Percentiles rank a stretch among this genome's conserved stretches.
Evolutionary conservation across 208 protist genomes (phyloP).

Genomic region (Kentomonas sorsogonicus): DNA sequence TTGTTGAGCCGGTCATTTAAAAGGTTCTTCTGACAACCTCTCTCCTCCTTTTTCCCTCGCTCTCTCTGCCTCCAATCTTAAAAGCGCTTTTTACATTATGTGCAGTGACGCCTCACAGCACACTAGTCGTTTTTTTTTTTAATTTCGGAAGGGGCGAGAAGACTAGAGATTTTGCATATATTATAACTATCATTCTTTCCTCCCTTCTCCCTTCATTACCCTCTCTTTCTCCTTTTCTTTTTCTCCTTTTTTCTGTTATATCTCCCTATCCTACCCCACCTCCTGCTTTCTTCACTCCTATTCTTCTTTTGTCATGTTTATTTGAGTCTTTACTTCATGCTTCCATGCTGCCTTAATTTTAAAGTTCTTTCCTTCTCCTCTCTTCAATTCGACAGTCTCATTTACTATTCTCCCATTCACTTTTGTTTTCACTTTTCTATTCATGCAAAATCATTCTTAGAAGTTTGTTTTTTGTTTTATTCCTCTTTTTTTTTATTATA

Average conservation of each 20-base stretch:
- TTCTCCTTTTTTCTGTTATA: slow-evolving; percentile 5
- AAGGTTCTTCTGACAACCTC: too few species aligned
- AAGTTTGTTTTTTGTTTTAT: neutral
- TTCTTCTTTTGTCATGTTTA: slow-evolving; percentile 3
- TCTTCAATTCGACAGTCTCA: neutral
- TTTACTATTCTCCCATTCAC: neutral
- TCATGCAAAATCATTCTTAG: slow-evolving; percentile 2
- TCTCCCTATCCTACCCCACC: neutral
- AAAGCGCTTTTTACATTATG: too few species aligned
- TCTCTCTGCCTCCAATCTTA: too few species aligned
- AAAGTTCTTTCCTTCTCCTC: neutral
- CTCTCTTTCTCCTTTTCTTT: neutral
- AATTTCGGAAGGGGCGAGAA: too few species aligned
- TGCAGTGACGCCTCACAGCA: too few species aligned
- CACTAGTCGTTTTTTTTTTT: too few species aligned
- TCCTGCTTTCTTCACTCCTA: neutral
- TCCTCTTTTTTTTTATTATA: neutral
- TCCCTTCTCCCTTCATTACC: neutral
- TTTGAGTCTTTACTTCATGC: neutral
- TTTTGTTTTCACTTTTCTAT: slow-evolving; percentile 2
- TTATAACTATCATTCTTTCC: too few species aligned
- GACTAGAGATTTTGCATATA: too few species aligned
- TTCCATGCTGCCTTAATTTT: neutral
- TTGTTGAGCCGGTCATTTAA: too few species aligned
- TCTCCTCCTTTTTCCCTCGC: too few species aligned